Evolutionary conservation across 2,329 filamentous ascomycete genomes (phyloP).

Genomic region (Diaporthe citrichinensis): DNA sequence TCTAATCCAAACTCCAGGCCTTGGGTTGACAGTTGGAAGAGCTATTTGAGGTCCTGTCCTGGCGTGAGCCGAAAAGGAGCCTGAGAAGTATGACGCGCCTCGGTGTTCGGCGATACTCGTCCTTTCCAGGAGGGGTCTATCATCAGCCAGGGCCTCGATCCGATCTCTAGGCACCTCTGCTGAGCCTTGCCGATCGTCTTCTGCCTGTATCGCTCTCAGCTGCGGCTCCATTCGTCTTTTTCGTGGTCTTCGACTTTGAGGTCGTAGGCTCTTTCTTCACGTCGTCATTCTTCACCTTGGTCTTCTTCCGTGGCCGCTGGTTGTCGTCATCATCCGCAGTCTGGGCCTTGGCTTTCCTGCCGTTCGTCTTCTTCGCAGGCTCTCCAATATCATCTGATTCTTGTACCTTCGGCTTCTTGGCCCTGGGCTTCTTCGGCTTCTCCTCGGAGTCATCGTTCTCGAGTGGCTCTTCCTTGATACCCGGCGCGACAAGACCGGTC

Average conservation of each 20-base stretch:
- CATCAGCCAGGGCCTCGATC: neutral
- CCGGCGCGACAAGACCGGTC: slow-evolving; percentile 59
- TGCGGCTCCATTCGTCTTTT: slow-evolving; percentile 39
- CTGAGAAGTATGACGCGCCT: neutral
- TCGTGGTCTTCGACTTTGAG: slow-evolving; percentile 7
- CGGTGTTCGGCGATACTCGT: neutral
- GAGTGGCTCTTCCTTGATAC: slow-evolving; percentile 59
- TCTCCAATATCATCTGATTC: slow-evolving; percentile 44
- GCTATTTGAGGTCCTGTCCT: neutral
- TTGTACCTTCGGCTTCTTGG: slow-evolving; percentile 44
- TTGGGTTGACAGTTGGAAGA: neutral
- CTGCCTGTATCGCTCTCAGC: slow-evolving; percentile 30
- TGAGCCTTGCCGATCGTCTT: slow-evolving; percentile 49
- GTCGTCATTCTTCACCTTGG: slow-evolving; percentile 49
- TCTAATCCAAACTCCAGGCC: neutral
- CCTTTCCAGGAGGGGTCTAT: neutral
- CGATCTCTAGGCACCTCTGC: slow-evolving; percentile 41
- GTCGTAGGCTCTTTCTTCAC: slow-evolving; percentile 36
- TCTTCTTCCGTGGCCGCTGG: slow-evolving; percentile 44
- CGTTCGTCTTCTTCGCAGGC: slow-evolving; percentile 41
- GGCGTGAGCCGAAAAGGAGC: no score
- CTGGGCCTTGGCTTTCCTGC: slow-evolving; percentile 43
- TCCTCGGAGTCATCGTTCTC: slow-evolving; percentile 50
- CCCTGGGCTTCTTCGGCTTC: slow-evolving; percentile 44
- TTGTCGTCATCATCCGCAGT: slow-evolving; percentile 46